Conservation (phyloP, 345 rosid species). For the Pseudoturritis turrita region DNA sequence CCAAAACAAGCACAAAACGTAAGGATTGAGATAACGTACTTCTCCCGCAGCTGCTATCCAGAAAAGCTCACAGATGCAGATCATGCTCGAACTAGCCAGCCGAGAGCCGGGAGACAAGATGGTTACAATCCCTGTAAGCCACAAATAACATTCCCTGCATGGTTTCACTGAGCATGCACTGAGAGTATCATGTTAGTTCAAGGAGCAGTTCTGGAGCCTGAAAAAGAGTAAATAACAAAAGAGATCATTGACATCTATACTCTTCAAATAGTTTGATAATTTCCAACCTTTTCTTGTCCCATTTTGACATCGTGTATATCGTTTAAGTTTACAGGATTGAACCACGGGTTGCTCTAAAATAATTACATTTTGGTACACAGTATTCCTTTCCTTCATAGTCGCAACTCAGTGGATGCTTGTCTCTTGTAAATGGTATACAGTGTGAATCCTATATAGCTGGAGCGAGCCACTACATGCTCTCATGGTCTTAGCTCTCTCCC, state of each 20-base stretch:
- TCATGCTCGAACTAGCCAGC: not conserved
- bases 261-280: slow-evolving; percentile 7
- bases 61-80: not conserved
- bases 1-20: not conserved
- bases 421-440: slow-evolving; percentile 11
- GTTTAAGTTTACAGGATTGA: slow-evolving; percentile 10
- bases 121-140: not conserved
- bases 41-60: not conserved
- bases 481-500: not conserved
- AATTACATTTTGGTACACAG: slow-evolving; percentile 7
- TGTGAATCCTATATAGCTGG: slow-evolving; percentile 3
- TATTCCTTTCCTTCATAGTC: not conserved
- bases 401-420: not conserved
- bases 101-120: not conserved
- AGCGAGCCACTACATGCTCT: slow-evolving; percentile 4
- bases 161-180: not conserved
- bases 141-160: not conserved
- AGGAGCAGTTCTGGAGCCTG: not conserved
- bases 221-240: not conserved
- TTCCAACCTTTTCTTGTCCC: slow-evolving; percentile 11
- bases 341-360: not conserved
- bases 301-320: not conserved
- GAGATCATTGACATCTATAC: slow-evolving; percentile 11
- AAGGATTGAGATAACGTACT: slow-evolving; percentile 1
- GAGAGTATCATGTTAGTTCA: not conserved